Conservation (phyloP, 106 monocot species). For the Acorus gramineus region DNA sequence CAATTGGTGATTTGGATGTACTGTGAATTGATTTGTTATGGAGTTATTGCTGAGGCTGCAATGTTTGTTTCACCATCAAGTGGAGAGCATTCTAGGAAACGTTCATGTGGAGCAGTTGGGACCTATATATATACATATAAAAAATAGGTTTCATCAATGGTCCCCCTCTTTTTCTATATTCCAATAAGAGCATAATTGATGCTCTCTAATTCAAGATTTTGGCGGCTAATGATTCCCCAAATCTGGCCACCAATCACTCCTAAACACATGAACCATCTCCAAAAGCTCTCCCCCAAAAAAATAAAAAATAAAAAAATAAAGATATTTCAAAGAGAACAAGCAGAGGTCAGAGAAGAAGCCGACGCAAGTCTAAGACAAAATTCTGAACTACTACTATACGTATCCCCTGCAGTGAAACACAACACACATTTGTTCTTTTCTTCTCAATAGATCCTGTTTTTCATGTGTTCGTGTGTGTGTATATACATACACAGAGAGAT, state of each 20-base stretch:
- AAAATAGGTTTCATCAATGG: no score
- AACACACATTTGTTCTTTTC: no score
- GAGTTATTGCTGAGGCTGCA: conserved; percentile 3
- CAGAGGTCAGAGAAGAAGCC: background rate
- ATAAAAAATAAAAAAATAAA: background rate
- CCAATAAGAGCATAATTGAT: no score
- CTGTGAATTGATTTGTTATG: background rate
- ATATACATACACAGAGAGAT: no score
- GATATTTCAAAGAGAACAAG: background rate
- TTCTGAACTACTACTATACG: no score
- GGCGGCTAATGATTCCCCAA: conserved; percentile 29
- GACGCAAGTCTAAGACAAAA: no score
- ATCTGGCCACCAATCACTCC: conserved; percentile 49
- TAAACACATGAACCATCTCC: conserved; percentile 21
- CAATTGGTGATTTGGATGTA: background rate
- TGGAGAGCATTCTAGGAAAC: conserved; percentile 17
- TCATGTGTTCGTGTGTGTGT: no score
- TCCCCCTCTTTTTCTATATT: no score
- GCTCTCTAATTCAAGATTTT: background rate
- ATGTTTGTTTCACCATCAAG: conserved; percentile 2
- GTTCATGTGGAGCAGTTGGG: conserved; percentile 37
- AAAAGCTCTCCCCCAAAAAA: background rate
- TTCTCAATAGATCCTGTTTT: no score
- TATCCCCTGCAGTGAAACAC: no score
- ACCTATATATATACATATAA: background rate